Conservation (phyloP, 495 filamentous ascomycete species). For the Evansstolkia leycettana region DNA sequence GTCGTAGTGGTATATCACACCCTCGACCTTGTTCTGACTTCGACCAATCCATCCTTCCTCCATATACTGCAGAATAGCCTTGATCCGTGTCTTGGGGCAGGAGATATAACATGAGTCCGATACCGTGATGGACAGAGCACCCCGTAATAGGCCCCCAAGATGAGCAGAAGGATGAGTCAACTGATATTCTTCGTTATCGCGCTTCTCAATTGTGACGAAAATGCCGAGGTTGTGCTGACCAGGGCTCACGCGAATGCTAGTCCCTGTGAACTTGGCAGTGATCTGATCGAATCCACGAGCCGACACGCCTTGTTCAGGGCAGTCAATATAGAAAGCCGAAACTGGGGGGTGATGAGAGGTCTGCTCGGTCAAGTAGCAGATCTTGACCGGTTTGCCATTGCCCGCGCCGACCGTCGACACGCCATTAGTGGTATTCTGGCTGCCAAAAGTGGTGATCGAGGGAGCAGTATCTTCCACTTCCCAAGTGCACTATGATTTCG, state of each 20-base stretch:
- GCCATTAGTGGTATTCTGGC: constrained; percentile 25
- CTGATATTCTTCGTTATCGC: constrained; percentile 83
- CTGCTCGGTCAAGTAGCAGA: constrained; percentile 93
- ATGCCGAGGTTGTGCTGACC: constrained; percentile 93
- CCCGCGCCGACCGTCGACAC: constrained; percentile 16
- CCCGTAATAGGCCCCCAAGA: constrained; percentile 76
- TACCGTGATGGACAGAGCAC: constrained; percentile 72
- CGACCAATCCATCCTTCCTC: constrained; percentile 93
- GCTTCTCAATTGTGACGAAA: constrained; percentile 72
- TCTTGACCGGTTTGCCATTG: constrained; percentile 47
- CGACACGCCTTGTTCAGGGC: constrained; percentile 78
- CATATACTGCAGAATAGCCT: constrained; percentile 80
- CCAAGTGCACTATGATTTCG: constrained; percentile 67
- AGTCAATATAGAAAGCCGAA: constrained; percentile 90
- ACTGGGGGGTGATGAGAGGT: constrained; percentile 98
- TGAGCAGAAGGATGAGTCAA: constrained; percentile 91
- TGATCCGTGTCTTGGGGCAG: constrained; percentile 76
- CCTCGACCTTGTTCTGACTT: constrained; percentile 81
- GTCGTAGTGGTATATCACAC: constrained; percentile 81
- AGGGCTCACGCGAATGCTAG: constrained; percentile 79
- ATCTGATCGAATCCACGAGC: constrained; percentile 91
- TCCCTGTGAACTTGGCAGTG: constrained; percentile 95
- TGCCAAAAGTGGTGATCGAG: constrained; percentile 27
- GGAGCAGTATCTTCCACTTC: constrained; percentile 61
- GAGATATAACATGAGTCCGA: constrained; percentile 77